Evolutionary conservation across 164 flowering plant species (phyloP).

Genomic region (Stephania yunnanensis): DNA sequence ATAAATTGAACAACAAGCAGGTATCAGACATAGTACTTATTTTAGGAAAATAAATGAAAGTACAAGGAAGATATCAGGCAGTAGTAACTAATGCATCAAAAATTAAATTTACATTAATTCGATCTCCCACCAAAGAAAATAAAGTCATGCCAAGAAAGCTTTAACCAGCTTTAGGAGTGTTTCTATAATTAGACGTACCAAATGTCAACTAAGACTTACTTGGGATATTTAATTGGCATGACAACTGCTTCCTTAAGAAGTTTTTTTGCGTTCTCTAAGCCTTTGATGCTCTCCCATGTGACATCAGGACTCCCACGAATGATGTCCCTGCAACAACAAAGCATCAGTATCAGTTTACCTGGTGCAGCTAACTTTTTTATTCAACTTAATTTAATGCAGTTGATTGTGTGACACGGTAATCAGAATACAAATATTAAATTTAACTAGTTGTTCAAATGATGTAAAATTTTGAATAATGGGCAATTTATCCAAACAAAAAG

Average conservation of each 20-base stretch:
- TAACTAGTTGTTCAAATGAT: background rate
- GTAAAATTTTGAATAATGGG: background rate
- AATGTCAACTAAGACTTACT: conserved; percentile 41
- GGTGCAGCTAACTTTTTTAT: too few species aligned
- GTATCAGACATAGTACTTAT: too few species aligned
- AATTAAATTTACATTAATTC: too few species aligned
- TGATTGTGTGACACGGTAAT: background rate
- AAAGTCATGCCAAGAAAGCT: background rate
- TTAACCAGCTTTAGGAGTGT: background rate
- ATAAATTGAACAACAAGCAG: background rate
- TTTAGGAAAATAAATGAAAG: too few species aligned
- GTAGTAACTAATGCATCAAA: too few species aligned
- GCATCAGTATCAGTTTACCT: too few species aligned
- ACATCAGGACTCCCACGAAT: conserved; percentile 95
- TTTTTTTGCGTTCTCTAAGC: conserved; percentile 83
- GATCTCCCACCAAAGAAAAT: background rate
- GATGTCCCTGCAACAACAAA: conserved; percentile 61
- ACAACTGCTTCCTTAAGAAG: conserved; percentile 99
- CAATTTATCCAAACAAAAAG: background rate
- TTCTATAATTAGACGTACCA: conserved; percentile 5
- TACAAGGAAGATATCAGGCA: too few species aligned
- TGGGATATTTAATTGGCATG: conserved; percentile 99
- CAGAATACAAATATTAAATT: background rate
- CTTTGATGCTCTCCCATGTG: conserved; percentile 96
- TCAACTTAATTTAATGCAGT: too few species aligned